phyloP scores from a whole-genome alignment of 306 rosid species.

The Prunus dulcis region DNA sequence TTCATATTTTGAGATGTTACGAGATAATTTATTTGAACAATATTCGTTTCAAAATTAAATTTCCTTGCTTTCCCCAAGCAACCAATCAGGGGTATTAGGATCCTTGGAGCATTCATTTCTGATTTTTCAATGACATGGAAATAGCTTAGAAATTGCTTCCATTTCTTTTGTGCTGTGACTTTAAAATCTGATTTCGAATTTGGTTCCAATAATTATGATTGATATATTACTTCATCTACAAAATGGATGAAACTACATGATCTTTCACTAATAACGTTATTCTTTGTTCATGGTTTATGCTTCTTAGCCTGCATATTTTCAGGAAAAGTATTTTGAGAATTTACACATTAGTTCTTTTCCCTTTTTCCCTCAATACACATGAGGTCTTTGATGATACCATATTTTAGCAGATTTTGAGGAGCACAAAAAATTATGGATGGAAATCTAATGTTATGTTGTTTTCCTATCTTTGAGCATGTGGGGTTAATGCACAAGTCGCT shows the following conservation, averaged over 20 bases:
- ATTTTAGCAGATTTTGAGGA: constrained; percentile 29
- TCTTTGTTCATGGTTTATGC: background rate
- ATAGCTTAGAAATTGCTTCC: constrained; percentile 23
- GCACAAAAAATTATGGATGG: constrained; percentile 15
- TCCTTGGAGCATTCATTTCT: background rate
- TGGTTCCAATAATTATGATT: background rate
- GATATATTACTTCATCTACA: background rate
- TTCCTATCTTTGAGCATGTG: constrained; percentile 23
- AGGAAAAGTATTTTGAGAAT: background rate
- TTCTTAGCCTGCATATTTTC: constrained; percentile 4
- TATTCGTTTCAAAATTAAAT: background rate
- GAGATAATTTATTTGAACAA: no score
- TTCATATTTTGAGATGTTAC: background rate
- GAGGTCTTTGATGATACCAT: constrained; percentile 4
- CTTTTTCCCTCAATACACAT: background rate
- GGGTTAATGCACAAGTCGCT: constrained; percentile 36
- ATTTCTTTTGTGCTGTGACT: background rate
- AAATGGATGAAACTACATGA: background rate
- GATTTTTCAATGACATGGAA: constrained; percentile 11
- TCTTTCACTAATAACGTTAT: background rate
- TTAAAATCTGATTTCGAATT: background rate
- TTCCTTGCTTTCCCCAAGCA: background rate
- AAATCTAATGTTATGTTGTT: constrained; percentile 23
- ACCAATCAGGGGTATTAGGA: background rate
- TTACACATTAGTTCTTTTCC: background rate